phyloP scores from a whole-genome alignment of 805 yeast species.

The Scheffersomyces coipomensis region DNA sequence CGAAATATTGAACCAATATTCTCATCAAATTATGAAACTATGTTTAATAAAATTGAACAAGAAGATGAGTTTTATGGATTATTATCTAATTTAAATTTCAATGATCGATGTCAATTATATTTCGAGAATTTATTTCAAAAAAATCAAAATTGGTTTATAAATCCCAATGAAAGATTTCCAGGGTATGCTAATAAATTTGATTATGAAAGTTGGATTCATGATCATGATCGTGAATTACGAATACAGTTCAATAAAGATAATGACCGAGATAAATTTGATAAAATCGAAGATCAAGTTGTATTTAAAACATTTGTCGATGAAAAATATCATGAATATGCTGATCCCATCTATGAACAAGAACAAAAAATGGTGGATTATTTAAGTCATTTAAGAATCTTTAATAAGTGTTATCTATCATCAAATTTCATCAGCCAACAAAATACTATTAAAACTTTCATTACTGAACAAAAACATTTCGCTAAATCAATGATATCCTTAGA shows the following conservation, averaged over 20 bases:
- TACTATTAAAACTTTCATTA: too few relatives aligned
- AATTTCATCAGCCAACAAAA: too few relatives aligned
- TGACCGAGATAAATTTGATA: too few relatives aligned
- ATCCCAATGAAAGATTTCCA: slow-evolving; percentile 30
- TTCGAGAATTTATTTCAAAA: slow-evolving; percentile 40
- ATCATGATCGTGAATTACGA: too few relatives aligned
- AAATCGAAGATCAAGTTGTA: too few relatives aligned
- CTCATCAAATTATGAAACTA: slow-evolving; percentile 12
- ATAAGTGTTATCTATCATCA: slow-evolving; percentile 44
- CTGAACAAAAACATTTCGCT: background rate
- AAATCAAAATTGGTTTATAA: slow-evolving; percentile 46
- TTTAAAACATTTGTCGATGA: too few relatives aligned
- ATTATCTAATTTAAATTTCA: slow-evolving; percentile 21
- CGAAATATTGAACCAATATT: slow-evolving; percentile 10
- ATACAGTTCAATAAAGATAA: too few relatives aligned
- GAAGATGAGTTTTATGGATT: too few relatives aligned
- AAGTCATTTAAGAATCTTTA: slow-evolving; percentile 45
- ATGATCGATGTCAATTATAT: slow-evolving; percentile 44
- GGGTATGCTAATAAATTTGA: too few relatives aligned
- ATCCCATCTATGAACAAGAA: too few relatives aligned
- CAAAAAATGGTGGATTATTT: slow-evolving; percentile 40
- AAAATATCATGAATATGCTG: too few relatives aligned
- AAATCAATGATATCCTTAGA: background rate
- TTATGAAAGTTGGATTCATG: too few relatives aligned
- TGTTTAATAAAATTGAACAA: slow-evolving; percentile 19